These are phyloP conservation scores for Nemania bipapillata DNA, from an alignment of 2,329 filamentous ascomycete species.

Conservation along the genomic window DNA sequence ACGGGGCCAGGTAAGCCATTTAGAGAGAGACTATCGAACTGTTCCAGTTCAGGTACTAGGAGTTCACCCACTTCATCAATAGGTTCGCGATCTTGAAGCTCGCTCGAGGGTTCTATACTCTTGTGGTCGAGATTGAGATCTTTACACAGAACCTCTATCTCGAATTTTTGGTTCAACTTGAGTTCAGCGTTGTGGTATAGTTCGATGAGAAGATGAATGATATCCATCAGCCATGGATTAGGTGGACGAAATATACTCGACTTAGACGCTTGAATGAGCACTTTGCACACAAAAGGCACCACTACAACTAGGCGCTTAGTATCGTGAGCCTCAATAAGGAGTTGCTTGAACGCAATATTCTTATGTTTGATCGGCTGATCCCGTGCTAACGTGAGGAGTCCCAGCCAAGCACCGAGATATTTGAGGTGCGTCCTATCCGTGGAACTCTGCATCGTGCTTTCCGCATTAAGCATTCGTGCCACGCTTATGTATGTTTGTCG, in stretches of 20 bases:
- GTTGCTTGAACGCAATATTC: constrained; percentile 96
- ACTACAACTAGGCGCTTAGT: constrained; percentile 90
- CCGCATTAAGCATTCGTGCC: constrained; percentile 87
- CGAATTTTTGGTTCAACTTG: constrained; percentile 97
- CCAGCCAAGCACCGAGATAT: constrained; percentile 93
- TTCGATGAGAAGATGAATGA: constrained; percentile 88
- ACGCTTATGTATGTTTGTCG: constrained; percentile 91
- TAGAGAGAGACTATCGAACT: constrained; percentile 83
- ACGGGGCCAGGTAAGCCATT: constrained; percentile 77
- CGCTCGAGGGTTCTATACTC: constrained; percentile 84
- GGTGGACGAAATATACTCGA: constrained; percentile 93
- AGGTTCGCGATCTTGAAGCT: constrained; percentile 80
- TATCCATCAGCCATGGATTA: constrained; percentile 98
- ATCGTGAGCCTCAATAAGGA: constrained; percentile 92
- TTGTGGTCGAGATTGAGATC: constrained; percentile 92
- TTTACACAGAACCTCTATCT: constrained; percentile 97
- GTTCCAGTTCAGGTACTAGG: constrained; percentile 75
- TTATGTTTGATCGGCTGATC: constrained; percentile 96
- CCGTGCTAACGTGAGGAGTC: constrained; percentile 88
- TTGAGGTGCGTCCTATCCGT: constrained; percentile 90
- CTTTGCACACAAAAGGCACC: constrained; percentile 97
- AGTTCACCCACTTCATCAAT: constrained; percentile 71
- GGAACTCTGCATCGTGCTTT: constrained; percentile 83
- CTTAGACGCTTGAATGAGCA: constrained; percentile 82
- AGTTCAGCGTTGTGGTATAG: constrained; percentile 92